These are phyloP conservation scores for Cercospora zeae-maydis DNA, from an alignment of 2,329 filamentous ascomycete species.

Conservation along the genomic window DNA sequence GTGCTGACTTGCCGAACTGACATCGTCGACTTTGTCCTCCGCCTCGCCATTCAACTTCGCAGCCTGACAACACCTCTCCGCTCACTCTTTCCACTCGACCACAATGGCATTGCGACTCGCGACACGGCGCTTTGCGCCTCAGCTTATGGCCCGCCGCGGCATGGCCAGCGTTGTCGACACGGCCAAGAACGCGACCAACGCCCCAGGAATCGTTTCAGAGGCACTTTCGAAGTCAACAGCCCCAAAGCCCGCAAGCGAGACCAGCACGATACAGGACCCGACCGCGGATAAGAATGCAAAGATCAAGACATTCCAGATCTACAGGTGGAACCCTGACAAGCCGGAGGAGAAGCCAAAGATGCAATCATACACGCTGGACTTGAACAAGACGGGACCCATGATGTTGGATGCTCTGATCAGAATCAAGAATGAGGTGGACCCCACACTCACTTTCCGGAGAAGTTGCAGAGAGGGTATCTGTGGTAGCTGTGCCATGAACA, in stretches of 20 bases:
- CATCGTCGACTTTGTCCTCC: constrained; percentile 17
- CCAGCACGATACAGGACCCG: constrained; percentile 60
- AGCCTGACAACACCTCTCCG: constrained; percentile 19
- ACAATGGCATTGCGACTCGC: constrained; percentile 38
- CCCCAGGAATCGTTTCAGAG: constrained; percentile 27
- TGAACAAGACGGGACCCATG: constrained; percentile 99
- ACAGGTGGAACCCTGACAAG: constrained; percentile 95
- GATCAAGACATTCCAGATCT: constrained; percentile 96
- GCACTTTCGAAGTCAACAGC: constrained; percentile 32
- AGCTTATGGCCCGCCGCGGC: constrained; percentile 34
- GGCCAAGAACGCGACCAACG: constrained; percentile 34
- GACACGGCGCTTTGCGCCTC: constrained; percentile 36
- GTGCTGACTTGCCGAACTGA: constrained; percentile 4
- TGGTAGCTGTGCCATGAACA: constrained; percentile 99
- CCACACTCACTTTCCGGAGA: constrained; percentile 90
- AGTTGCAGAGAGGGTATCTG: constrained; percentile 98
- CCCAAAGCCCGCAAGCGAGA: constrained; percentile 49
- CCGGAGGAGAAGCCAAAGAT: constrained; percentile 90
- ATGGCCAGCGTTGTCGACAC: constrained; percentile 38
- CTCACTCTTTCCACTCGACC: constrained; percentile 22
- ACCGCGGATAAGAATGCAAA: constrained; percentile 54
- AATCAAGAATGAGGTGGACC: constrained; percentile 99
- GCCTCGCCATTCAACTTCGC: constrained; percentile 7
- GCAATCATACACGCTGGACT: constrained; percentile 89
- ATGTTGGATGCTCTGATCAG: constrained; percentile 92